Evolutionary conservation across 2,329 filamentous ascomycete genomes (phyloP), one percentile per base, ranked within the genome.

Genomic region (Penicillium sp.): DNA sequence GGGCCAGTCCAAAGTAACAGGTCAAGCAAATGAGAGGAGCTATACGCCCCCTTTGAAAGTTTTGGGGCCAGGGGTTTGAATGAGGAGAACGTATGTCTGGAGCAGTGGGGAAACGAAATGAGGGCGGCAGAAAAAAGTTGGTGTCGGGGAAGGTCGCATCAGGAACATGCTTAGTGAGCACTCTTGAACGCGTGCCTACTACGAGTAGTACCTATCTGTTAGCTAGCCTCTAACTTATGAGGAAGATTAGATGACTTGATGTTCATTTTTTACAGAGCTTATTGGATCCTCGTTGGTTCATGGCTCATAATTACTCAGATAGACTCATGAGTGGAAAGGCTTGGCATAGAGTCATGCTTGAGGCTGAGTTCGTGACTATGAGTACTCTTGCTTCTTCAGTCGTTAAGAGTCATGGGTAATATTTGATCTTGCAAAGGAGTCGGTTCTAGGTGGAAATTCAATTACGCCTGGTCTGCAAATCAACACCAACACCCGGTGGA

Each of bases 401-500:
- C 59, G 38, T 55, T 19, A 38, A 31, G 23, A 45, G 29, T 60
- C 44, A 62, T 53, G 48, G 60, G 35, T 15, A 41, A 41, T 41
- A 41, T 41, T 11, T 41, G 35, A 41, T 41, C 35, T 41, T 41
- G 11, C 35, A 41, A 41, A 15, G 5, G 11, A 41, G 15, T 41
- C 62, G 60, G 58, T 30, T 67, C 65, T 65, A 66, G 56, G 31
- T 61, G 56, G 60, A 53, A 63, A 55, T 58, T 63, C 54, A 63
- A 58, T 66, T 51, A 54, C 60, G 58, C 65, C 58, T 49, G 53
- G 53, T 65, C 58, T 69, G 57, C 56, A 70, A 64, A 61, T 63
- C 69, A 68, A 66, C 67, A 71, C 69, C 68, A 75, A 75, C 72
- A 71, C 74, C 73, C 70, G 73, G 72, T 75, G 65, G 68, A 74